These are phyloP conservation scores for Eruca vesicaria DNA, from an alignment of 441 rosid genomes.

Conservation along the genomic window DNA sequence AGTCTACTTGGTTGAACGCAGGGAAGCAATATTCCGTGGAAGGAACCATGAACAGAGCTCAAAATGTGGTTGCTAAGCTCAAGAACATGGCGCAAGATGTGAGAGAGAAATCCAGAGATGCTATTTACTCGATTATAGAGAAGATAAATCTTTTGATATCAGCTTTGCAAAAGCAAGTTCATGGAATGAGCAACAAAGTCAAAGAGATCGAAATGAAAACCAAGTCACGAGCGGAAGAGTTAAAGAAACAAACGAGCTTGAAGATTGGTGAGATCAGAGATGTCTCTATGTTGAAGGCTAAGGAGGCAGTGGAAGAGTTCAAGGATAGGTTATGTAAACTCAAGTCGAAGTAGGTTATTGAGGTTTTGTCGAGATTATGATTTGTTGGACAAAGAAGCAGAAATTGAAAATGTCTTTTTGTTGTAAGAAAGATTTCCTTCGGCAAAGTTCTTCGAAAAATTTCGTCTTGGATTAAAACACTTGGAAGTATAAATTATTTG, in stretches of 20 bases:
- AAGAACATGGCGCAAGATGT: conserved; percentile 25
- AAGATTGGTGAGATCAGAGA: conserved; percentile 24
- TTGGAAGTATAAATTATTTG: too few relatives aligned
- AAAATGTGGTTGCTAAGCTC: conserved; percentile 12
- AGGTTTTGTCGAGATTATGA: background rate
- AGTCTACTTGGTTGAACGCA: conserved; percentile 57
- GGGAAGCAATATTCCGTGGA: conserved; percentile 12
- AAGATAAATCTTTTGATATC: conserved; percentile 47
- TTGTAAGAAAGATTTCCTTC: background rate
- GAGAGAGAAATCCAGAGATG: conserved; percentile 16
- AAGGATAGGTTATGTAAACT: conserved; percentile 68
- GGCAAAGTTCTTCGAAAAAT: background rate
- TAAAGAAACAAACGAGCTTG: conserved; percentile 26
- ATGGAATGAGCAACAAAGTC: conserved; percentile 35
- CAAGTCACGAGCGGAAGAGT: conserved; percentile 8
- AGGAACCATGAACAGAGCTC: conserved; percentile 33
- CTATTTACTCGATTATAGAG: conserved; percentile 36
- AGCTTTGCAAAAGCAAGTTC: conserved; percentile 46
- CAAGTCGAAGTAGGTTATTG: conserved; percentile 32
- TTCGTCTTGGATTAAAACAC: background rate
- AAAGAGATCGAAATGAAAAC: conserved; percentile 43
- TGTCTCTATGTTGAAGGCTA: conserved; percentile 35
- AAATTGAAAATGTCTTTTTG: too few relatives aligned
- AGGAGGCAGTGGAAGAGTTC: conserved; percentile 56
- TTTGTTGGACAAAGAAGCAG: too few relatives aligned